phyloP scores from a whole-genome alignment of 768 basidiomycete species.

The Rhizopogon roseolus region DNA sequence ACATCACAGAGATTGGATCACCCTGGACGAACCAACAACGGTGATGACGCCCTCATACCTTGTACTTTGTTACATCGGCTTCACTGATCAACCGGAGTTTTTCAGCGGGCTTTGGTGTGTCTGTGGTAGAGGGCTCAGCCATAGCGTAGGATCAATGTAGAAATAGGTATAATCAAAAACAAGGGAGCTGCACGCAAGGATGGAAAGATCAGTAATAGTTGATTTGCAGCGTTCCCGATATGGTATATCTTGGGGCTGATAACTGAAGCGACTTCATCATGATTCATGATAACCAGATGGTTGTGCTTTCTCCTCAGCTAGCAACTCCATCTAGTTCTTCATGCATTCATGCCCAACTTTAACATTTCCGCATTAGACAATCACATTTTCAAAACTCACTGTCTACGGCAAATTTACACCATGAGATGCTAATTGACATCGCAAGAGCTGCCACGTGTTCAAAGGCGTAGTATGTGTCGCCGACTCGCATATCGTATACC shows the following conservation, averaged over 20 bases:
- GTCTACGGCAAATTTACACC: too few relatives aligned
- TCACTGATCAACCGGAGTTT: conserved; percentile 56
- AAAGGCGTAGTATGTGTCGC: too few relatives aligned
- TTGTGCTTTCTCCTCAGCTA: too few relatives aligned
- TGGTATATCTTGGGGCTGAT: conserved; percentile 14
- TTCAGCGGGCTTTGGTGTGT: conserved; percentile 36
- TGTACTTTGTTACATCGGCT: conserved; percentile 83
- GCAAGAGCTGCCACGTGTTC: too few relatives aligned
- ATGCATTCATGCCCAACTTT: too few relatives aligned
- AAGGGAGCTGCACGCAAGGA: conserved; percentile 1
- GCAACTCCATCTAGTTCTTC: too few relatives aligned
- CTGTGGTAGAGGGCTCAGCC: conserved; percentile 53
- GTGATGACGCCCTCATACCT: conserved; percentile 39
- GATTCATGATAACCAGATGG: too few relatives aligned
- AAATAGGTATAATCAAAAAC: conserved; percentile 1
- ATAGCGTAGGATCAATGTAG: conserved; percentile 29
- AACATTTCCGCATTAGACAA: too few relatives aligned
- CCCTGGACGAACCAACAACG: neutral
- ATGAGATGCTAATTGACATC: too few relatives aligned
- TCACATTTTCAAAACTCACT: too few relatives aligned
- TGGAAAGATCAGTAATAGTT: conserved; percentile 1
- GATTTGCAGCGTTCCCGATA: conserved; percentile 17
- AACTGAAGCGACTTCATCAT: too few relatives aligned
- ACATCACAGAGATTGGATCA: neutral
- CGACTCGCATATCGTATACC: too few relatives aligned